Evolutionary conservation across 345 rosid genomes (phyloP).

Genomic region (Durio zibethinus): DNA sequence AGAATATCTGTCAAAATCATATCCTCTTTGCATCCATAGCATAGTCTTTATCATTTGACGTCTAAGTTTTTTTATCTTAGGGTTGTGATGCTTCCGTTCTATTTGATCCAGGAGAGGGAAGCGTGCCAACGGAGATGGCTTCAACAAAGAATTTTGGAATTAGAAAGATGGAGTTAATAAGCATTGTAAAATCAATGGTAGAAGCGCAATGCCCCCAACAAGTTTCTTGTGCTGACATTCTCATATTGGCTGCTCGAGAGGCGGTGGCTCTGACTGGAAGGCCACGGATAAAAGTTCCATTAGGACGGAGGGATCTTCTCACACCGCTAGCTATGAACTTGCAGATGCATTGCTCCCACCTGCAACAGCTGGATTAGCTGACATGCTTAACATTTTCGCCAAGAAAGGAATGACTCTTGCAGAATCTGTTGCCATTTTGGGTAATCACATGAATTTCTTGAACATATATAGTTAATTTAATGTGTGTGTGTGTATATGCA

Average conservation of each 20-base stretch:
- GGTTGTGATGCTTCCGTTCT: conserved; percentile 51
- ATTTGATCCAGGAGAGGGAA: conserved; percentile 23
- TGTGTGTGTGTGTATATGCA: neutral
- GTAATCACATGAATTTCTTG: conserved; percentile 18
- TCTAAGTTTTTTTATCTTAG: conserved; percentile 13
- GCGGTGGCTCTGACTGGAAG: conserved; percentile 35
- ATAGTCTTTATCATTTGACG: neutral
- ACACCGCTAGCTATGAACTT: conserved; percentile 22
- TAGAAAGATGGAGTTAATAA: conserved; percentile 40
- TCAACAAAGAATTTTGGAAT: conserved; percentile 41
- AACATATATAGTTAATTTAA: neutral
- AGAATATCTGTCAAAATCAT: neutral
- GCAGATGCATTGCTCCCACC: conserved; percentile 43
- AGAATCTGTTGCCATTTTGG: conserved; percentile 50
- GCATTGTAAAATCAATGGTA: conserved; percentile 31
- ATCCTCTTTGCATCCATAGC: too few relatives aligned
- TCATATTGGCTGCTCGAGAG: conserved; percentile 45
- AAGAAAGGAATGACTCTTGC: conserved; percentile 32
- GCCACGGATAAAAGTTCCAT: conserved; percentile 34
- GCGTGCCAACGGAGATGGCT: conserved; percentile 28
- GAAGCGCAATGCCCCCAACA: conserved; percentile 38
- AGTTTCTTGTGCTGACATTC: conserved; percentile 46
- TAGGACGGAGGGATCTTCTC: conserved; percentile 38
- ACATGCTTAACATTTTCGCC: conserved; percentile 30
- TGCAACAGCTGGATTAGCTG: conserved; percentile 35